Base-by-base conservation (phyloP, 148 eudicot species). In the Selenicereus undatus region DNA sequence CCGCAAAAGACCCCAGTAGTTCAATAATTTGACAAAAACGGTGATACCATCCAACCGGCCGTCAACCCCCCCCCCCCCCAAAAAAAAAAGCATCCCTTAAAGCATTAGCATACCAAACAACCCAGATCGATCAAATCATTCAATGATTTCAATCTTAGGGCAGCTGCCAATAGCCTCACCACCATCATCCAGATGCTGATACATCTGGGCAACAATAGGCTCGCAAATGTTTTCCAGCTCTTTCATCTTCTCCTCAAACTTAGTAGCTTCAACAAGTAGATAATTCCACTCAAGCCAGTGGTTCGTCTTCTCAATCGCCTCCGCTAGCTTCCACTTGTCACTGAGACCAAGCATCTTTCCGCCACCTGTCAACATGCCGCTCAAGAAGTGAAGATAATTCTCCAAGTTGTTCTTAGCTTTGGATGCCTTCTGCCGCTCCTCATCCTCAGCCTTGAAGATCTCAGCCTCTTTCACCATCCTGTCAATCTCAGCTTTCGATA, bases 401-500 rank as follows among this genome's bases (percentile, higher is more conserved):
- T 79, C 81, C 22, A 79, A 21, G 11, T 32, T 45, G 9, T 71
- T 71, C 76, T 52, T 56, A 26, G 81, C 76, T 12, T 32, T 71
- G 6, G 56, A 65, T 5, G 10, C 58, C 62, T 72, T 35, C 32
- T 8, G 2, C 5, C 24, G 27, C 36, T 36, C n/a, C 69, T 79
- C 76, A 30, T 71, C 81, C 29, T 52, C 35, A 36, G 70, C 70
- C 54, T 30, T 72, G 76, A 45, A 79, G 14, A 54, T 51, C 52
- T 71, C 36, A 9, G 81, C 70, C 5, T 56, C 62, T 16, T 56
- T 56, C n/a, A 16, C 22, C 85, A 83, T 71, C 85, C 80, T 79
- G 5, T 83, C 45, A 9, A 84, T 50, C 35, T 81, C 83, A 20
- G 21, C 48, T n/a, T 30, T 71, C 0, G 76, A 52, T 7, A 79